A percentile compares a stretch with the other conserved stretches of the same genome.
Evolutionary conservation across 257 asterid genomes (phyloP).

Genomic region (Echium plantagineum): DNA sequence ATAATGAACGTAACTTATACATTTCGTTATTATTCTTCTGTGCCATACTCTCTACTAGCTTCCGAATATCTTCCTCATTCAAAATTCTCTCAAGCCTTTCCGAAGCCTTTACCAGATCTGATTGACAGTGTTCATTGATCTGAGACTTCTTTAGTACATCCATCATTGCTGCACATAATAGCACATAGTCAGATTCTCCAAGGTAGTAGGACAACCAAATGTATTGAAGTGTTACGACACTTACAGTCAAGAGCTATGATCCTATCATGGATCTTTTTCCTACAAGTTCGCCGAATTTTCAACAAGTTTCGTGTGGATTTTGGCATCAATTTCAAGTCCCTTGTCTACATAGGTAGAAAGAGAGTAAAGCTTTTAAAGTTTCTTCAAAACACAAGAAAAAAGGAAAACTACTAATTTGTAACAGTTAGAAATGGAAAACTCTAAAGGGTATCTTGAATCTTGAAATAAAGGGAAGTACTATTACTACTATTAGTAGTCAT

Average conservation of each 20-base stretch:
- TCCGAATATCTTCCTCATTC: constrained; percentile 62
- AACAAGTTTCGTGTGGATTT: constrained; percentile 35
- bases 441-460: too few relatives aligned
- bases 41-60: constrained; percentile 33
- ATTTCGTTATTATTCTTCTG: constrained; percentile 43
- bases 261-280: constrained; percentile 82
- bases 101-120: constrained; percentile 58
- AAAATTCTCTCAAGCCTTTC: constrained; percentile 55
- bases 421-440: too few relatives aligned
- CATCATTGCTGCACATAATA: constrained; percentile 49
- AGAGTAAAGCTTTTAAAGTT: constrained; percentile 1
- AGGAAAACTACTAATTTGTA: too few relatives aligned
- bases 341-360: constrained; percentile 36
- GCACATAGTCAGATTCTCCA: constrained; percentile 7
- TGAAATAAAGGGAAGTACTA: too few relatives aligned
- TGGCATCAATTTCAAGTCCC: constrained; percentile 69
- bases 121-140: constrained; percentile 27
- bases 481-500: too few relatives aligned
- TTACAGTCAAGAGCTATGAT: constrained; percentile 57
- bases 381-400: neutral
- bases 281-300: constrained; percentile 55
- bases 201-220: constrained; percentile 5
- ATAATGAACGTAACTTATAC: constrained; percentile 32
- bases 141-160: constrained; percentile 43
- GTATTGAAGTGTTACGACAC: neutral